A percentile compares a stretch with the other conserved stretches of the same genome.
These are phyloP conservation scores for Magnusiomyces starmeri DNA, from an alignment of 1,139 yeast genomes.

Conservation along the genomic window DNA sequence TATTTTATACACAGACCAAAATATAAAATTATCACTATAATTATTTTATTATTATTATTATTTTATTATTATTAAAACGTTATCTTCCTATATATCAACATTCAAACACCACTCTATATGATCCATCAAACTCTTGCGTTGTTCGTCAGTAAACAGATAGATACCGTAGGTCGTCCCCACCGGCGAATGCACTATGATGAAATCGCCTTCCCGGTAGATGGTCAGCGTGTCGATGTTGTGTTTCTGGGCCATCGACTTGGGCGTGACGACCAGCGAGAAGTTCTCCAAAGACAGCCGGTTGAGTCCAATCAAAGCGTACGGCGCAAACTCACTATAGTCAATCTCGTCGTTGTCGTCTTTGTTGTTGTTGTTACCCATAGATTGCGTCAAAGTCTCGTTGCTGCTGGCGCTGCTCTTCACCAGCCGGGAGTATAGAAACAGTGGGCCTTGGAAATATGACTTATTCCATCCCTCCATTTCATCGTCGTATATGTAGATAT, in stretches of 20 bases:
- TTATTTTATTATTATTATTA: no score
- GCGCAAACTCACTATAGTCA: constrained; percentile 22
- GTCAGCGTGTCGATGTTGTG: constrained; percentile 53
- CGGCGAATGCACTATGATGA: constrained; percentile 70
- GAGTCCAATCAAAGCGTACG: constrained; percentile 71
- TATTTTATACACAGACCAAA: no score
- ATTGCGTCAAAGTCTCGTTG: constrained; percentile 16
- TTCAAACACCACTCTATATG: constrained; percentile 45
- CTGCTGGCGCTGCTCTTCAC: constrained; percentile 21
- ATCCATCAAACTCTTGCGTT: constrained; percentile 55
- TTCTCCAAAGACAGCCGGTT: constrained; percentile 72
- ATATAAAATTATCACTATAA: no score
- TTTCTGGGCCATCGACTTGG: constrained; percentile 41
- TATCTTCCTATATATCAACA: constrained; percentile 16
- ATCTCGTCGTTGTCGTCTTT: constrained; percentile 22
- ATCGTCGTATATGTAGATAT: constrained; percentile 63
- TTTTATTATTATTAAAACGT: no score
- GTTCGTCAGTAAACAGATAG: constrained; percentile 78
- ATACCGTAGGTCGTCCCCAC: constrained; percentile 79
- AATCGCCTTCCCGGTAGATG: constrained; percentile 69
- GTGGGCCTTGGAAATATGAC: constrained; percentile 70
- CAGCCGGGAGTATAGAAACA: constrained; percentile 70
- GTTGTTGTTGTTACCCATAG: constrained; percentile 24
- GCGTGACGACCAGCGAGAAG: constrained; percentile 71
- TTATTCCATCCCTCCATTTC: constrained; percentile 72